Conservation (phyloP, 2,329 filamentous ascomycete species). For the Decorospora gaudefroyi region DNA sequence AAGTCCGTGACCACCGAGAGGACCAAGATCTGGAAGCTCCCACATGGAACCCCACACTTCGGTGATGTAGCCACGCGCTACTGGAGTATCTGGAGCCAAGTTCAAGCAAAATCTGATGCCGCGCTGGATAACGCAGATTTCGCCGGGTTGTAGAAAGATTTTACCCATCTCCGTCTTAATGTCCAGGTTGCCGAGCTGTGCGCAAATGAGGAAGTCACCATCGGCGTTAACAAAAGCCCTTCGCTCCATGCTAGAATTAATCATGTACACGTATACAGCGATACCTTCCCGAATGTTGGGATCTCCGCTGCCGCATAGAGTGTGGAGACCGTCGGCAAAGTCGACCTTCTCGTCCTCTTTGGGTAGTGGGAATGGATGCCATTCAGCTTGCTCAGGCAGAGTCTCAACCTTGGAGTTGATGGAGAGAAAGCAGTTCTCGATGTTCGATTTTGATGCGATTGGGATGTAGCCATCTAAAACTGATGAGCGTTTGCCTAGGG, state of each 20-base stretch:
- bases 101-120: slow-evolving; percentile 47
- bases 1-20: slow-evolving; percentile 48
- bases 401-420: slow-evolving; percentile 54
- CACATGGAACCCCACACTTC: slow-evolving; percentile 50
- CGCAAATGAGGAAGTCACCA: slow-evolving; percentile 47
- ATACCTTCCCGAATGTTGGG: slow-evolving; percentile 57
- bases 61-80: slow-evolving; percentile 48
- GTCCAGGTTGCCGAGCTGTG: slow-evolving; percentile 45
- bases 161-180: slow-evolving; percentile 49
- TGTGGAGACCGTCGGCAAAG: slow-evolving; percentile 56
- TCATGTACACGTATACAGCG: slow-evolving; percentile 56
- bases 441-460: slow-evolving; percentile 40
- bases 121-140: slow-evolving; percentile 50
- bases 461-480: slow-evolving; percentile 34
- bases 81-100: slow-evolving; percentile 39
- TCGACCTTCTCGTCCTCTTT: slow-evolving; percentile 49
- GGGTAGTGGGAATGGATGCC: slow-evolving; percentile 51
- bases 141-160: slow-evolving; percentile 47
- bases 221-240: slow-evolving; percentile 54
- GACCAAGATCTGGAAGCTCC: slow-evolving; percentile 49
- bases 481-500: slow-evolving; percentile 7
- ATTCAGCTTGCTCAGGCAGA: slow-evolving; percentile 57
- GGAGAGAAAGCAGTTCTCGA: slow-evolving; percentile 54
- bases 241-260: slow-evolving; percentile 54
- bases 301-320: slow-evolving; percentile 57